A percentile compares a stretch with the other conserved stretches of the same genome.
Conservation (phyloP, 2,329 filamentous ascomycete genomes). For the Chaetomium sp. region DNA sequence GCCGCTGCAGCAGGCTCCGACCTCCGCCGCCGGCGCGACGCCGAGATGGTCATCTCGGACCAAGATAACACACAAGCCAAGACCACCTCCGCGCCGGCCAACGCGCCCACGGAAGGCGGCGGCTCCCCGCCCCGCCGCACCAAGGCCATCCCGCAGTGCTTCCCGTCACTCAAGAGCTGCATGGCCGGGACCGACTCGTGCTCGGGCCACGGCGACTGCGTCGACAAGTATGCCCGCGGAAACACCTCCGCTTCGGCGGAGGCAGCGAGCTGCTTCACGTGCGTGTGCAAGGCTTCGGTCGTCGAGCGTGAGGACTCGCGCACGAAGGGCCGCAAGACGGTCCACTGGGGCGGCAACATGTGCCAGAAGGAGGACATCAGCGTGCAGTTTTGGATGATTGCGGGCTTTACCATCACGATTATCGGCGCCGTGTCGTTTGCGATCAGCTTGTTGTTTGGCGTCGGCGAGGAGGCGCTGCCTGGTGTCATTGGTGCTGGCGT, state of each 20-base stretch:
- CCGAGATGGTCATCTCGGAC: conserved; percentile 50
- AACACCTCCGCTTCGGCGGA: conserved; percentile 39
- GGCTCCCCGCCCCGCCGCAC: conserved; percentile 41
- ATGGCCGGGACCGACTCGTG: conserved; percentile 72
- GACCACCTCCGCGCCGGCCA: conserved; percentile 7
- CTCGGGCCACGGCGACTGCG: conserved; percentile 78
- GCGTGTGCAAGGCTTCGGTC: conserved; percentile 68
- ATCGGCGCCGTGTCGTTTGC: conserved; percentile 68
- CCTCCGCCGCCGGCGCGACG: conserved; percentile 50
- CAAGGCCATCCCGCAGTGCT: conserved; percentile 68
- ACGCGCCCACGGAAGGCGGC: conserved; percentile 22
- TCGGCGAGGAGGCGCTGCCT: conserved; percentile 85
- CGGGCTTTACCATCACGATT: conserved; percentile 70
- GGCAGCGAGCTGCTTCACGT: conserved; percentile 67
- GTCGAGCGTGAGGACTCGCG: conserved; percentile 47
- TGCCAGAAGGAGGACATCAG: conserved; percentile 94
- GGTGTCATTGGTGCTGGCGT: conserved; percentile 97
- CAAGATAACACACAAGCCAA: conserved; percentile 30
- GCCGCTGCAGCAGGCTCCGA: conserved; percentile 41
- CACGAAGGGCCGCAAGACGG: conserved; percentile 59
- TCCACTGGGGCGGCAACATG: conserved; percentile 79
- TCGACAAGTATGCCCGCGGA: conserved; percentile 60
- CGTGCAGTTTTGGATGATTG: conserved; percentile 84
- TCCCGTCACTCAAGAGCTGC: conserved; percentile 70
- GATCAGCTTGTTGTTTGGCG: conserved; percentile 76